Evolutionary conservation across 345 rosid species (phyloP), one percentile per base, ranked within the genome.

Genomic region (Eucalyptus marginata): DNA sequence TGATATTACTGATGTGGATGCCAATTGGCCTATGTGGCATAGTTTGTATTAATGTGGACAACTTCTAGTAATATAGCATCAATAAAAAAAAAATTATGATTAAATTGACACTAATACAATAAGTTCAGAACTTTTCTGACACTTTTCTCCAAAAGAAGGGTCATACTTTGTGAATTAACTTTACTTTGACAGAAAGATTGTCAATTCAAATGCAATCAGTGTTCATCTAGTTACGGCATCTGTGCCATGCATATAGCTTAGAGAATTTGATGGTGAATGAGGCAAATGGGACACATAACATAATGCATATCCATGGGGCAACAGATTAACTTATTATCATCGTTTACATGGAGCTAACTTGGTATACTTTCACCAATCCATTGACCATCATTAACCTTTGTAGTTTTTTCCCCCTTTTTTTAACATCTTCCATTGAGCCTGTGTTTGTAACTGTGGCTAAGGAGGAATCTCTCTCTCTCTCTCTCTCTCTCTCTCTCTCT

Each of bases 61-160:
- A 51, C 22, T 51, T 51, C 0, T 51, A 51, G 0, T 51, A 17
- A 17, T 17, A 51, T 51, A 0, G 8, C 0, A 51, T 51, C 54
- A 51, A 51, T 51, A 50, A 15, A 5, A 1, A 5, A 1, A 51
- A 0, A 0, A 0, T 51, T 17, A 51, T 51, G 1, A 51, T 51
- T 51, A 17, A 51, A 51, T 51, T 7, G 0, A 0, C 4, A 51
- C 0, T 0, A 17, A 51, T 51, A 2, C 4, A 51, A 51, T 51
- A 51, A 3, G 54, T 51, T 16, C 0, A 51, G 8, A 3, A 51
- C 56, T 51, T 17, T 17, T 51, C 1, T 7, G 2, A 3, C 8
- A 52, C 56, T 18, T 52, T 52, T 52, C 4, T 10, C 1, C 4
- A 7, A 25, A 58, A 58, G 7, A 13, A 27, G 16, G 8, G 17